Evolutionary conservation across 108 stramenopile genomes (phyloP), one percentile per base, ranked within the genome.

Genomic region (Conticribra guillardii): DNA sequence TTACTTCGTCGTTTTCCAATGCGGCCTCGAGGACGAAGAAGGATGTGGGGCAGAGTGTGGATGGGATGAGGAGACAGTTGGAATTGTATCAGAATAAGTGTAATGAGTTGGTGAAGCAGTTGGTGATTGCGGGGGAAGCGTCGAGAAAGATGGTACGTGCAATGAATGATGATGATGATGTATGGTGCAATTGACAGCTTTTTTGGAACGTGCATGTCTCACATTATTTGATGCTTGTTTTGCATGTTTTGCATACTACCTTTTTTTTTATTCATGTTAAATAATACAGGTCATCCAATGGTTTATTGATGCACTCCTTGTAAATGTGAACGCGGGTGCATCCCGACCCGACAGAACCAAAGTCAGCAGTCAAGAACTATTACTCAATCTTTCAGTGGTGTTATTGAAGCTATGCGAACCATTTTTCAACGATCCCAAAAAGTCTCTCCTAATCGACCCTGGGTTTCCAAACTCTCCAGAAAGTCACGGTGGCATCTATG

Each of bases 331-430:
- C 53, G 91, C 94, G 0, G 80, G 80, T 22, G 94, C 82, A 16
- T 82, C 87, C 54, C 73, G 88, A 54, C 88, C 86, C 11, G 94
- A 96, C 74, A 55, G 64, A 23, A 69, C 73, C 61, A 96, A 96
- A 74, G 87, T 92, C n/a, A 78, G 82, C 67, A 78, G 73, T 45
- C 52, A 80, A 21, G 63, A 69, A 52, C 49, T 84, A 11, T 54
- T 96, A 31, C 64, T 87, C 41, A 96, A 96, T 59, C 54, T 88
- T 1, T 81, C 81, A 4, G 86, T 85, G 9, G 72, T 73, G 23
- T 57, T 95, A 51, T 69, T 95, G 54, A 90, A 95, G 71, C 82
- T 92, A 0, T 95, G 89, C 56, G 89, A 89, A 28, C 94, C 94
- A 8, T 93, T 96, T 61, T 74, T 93, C 9, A 50, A 51, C 16